phyloP scores from a whole-genome alignment of 164 flowering plant species.

The Umbellularia californica region DNA sequence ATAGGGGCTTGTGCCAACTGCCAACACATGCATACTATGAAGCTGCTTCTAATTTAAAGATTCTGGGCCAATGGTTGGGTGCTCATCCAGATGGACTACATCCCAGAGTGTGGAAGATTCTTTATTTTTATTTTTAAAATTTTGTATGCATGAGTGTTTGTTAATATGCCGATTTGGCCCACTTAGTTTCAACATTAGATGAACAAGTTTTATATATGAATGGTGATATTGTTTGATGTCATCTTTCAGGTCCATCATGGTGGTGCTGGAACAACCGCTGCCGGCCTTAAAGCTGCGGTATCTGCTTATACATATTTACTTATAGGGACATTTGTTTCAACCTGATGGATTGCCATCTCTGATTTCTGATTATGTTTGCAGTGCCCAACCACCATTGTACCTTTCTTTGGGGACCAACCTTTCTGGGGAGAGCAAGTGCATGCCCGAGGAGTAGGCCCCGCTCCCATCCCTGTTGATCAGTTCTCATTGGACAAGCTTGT shows the following conservation, averaged over 20 bases:
- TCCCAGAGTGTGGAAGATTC: too few species aligned
- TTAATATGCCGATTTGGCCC: too few species aligned
- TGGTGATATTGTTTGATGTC: not conserved
- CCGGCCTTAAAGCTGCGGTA: conserved; percentile 96
- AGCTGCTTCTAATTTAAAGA: too few species aligned
- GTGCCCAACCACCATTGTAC: conserved; percentile 96
- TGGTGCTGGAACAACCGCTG: conserved; percentile 99
- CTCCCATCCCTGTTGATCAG: conserved; percentile 86
- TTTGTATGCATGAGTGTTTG: too few species aligned
- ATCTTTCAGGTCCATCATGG: conserved; percentile 85
- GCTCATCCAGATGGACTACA: too few species aligned
- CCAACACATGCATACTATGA: too few species aligned
- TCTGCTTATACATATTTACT: not conserved
- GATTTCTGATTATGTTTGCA: conserved; percentile 17
- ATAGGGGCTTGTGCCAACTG: too few species aligned
- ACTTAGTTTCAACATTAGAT: too few species aligned
- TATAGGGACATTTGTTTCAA: not conserved
- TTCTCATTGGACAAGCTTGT: conserved; percentile 76
- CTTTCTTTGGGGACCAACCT: conserved; percentile 97
- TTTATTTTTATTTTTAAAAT: too few species aligned
- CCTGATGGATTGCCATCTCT: not conserved
- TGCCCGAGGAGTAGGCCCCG: conserved; percentile 94
- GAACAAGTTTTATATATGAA: not conserved
- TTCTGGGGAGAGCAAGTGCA: conserved; percentile 98
- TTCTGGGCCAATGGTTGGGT: too few species aligned